Percentiles rank a stretch among this genome's conserved stretches.
These are phyloP conservation scores for Daldinia sp. DNA, from an alignment of 2,329 filamentous ascomycete species.

Conservation along the genomic window DNA sequence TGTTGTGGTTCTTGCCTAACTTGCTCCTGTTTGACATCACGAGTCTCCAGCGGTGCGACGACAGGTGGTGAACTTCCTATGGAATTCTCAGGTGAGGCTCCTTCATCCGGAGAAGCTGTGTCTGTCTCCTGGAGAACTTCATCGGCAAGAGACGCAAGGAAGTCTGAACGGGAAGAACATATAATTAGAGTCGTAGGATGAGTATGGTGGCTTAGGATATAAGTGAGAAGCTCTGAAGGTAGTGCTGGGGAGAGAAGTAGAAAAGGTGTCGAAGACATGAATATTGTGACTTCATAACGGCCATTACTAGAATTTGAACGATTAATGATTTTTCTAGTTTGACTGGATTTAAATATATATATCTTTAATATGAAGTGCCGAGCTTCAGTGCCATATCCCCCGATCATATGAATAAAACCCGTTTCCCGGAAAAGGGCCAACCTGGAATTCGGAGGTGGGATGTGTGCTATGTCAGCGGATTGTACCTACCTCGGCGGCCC, in stretches of 20 bases:
- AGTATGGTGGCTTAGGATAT: constrained; percentile 68
- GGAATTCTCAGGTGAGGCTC: constrained; percentile 1
- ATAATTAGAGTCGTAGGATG: constrained; percentile 76
- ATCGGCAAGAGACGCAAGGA: constrained; percentile 69
- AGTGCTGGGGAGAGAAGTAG: constrained; percentile 65
- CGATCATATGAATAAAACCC: not conserved
- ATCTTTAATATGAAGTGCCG: not conserved
- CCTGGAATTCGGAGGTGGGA: not conserved
- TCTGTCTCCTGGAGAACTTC: constrained; percentile 55
- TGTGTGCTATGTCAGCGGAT: not conserved
- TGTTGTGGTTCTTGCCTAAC: constrained; percentile 53
- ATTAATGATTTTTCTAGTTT: not conserved
- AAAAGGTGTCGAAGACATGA: constrained; percentile 42
- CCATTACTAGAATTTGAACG: constrained; percentile 10
- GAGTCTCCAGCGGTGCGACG: constrained; percentile 36
- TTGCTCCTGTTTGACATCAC: constrained; percentile 35
- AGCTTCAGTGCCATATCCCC: not conserved
- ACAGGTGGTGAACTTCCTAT: constrained; percentile 15
- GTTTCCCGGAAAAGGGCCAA: not conserved
- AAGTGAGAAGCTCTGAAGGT: constrained; percentile 72
- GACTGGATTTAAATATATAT: not conserved
- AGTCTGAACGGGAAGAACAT: constrained; percentile 73
- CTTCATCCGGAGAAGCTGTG: not conserved
- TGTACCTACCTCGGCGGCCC: not conserved
- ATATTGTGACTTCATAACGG: constrained; percentile 37